Conservation (phyloP, 495 filamentous ascomycete species). For the Neurospora hispaniola region DNA sequence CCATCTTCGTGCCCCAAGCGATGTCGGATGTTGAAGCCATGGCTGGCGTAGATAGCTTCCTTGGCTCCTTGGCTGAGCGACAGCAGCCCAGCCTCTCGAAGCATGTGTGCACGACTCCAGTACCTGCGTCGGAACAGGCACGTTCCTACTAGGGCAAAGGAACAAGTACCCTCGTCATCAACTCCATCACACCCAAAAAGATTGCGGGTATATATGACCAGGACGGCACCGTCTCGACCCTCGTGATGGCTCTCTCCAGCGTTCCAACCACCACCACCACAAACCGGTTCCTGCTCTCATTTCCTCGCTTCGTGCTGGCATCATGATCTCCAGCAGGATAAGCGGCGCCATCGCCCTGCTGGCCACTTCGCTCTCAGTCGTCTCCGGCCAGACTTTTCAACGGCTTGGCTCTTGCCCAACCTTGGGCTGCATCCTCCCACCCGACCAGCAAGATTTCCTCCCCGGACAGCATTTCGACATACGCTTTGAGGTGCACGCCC, state of each 20-base stretch:
- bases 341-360: conserved; percentile 17
- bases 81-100: no score
- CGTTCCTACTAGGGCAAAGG: neutral
- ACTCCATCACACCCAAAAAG: neutral
- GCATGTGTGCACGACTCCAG: neutral
- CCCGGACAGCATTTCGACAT: conserved; percentile 68
- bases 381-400: conserved; percentile 55
- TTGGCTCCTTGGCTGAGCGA: no score
- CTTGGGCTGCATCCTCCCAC: conserved; percentile 65
- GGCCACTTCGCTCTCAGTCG: conserved; percentile 24
- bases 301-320: neutral
- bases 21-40: neutral
- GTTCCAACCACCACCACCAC: neutral
- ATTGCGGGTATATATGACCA: neutral
- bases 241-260: neutral
- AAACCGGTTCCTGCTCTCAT: neutral
- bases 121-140: neutral
- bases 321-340: conserved; percentile 21
- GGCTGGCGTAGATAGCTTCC: no score
- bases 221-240: neutral
- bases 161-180: neutral
- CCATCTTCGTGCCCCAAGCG: neutral
- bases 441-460: conserved; percentile 67
- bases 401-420: conserved; percentile 58
- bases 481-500: conserved; percentile 65